Percentiles rank a stretch among this genome's conserved stretches.
Evolutionary conservation across 495 filamentous ascomycete species (phyloP).

Genomic region (Lasiosphaeria hispida): DNA sequence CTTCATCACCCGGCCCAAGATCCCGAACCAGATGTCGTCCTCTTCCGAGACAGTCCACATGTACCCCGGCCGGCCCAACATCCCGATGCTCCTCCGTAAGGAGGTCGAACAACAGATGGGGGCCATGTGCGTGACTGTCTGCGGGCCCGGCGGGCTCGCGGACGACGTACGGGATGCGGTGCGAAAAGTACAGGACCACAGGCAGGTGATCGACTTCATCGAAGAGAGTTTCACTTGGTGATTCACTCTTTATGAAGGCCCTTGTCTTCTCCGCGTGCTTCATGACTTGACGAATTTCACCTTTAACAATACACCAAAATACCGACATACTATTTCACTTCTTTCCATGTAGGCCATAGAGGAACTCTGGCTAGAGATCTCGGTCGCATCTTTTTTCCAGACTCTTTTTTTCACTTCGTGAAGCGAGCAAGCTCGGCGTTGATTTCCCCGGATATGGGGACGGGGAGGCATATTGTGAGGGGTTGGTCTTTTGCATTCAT

Average conservation of each 20-base stretch:
- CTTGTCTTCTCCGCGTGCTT: no score
- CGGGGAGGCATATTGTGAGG: no score
- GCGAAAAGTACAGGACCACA: slow-evolving; percentile 58
- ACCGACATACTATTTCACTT: no score
- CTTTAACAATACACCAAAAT: no score
- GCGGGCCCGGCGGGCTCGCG: slow-evolving; percentile 77
- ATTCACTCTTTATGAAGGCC: neutral
- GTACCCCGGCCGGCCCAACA: slow-evolving; percentile 82
- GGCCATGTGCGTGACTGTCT: slow-evolving; percentile 87
- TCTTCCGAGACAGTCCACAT: slow-evolving; percentile 78
- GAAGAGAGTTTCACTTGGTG: slow-evolving; percentile 93
- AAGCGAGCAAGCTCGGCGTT: no score
- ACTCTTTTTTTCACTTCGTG: no score
- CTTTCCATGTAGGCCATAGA: no score
- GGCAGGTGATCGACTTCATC: slow-evolving; percentile 70
- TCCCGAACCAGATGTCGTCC: slow-evolving; percentile 66
- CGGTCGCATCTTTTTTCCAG: no score
- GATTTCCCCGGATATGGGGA: no score
- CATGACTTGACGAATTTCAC: no score
- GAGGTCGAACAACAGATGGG: slow-evolving; percentile 76
- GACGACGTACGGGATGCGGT: slow-evolving; percentile 81
- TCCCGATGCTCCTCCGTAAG: slow-evolving; percentile 70
- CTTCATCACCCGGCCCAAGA: slow-evolving; percentile 80
- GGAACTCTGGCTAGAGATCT: no score
- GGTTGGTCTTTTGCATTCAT: no score